These are phyloP conservation scores for Mrakia gelida DNA, from an alignment of 768 basidiomycete genomes.

Conservation along the genomic window DNA sequence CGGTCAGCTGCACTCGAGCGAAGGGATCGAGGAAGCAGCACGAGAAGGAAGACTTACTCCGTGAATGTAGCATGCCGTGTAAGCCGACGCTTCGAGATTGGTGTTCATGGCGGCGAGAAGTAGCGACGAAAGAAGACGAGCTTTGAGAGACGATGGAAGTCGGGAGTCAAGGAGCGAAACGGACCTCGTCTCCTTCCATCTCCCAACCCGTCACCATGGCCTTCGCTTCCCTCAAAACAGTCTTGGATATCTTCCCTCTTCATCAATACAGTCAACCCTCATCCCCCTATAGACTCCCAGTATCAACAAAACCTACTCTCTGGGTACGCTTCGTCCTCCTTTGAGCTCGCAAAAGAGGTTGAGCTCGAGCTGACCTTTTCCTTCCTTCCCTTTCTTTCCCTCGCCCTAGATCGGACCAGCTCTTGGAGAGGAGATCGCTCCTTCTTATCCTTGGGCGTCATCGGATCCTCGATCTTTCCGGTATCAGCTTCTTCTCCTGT, in stretches of 20 bases:
- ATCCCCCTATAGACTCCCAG: neutral
- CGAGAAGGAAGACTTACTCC: too few species aligned
- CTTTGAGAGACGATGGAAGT: too few species aligned
- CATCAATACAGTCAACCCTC: neutral
- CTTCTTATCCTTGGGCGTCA: slow-evolving; percentile 14
- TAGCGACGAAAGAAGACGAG: too few species aligned
- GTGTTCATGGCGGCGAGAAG: too few species aligned
- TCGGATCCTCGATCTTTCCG: slow-evolving; percentile 21
- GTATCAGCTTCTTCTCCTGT: slow-evolving; percentile 17
- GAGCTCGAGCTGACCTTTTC: slow-evolving; percentile 9
- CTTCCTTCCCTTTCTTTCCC: neutral
- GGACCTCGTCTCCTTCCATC: neutral
- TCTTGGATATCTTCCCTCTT: neutral
- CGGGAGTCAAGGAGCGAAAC: too few species aligned
- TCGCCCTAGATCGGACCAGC: neutral
- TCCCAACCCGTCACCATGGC: neutral
- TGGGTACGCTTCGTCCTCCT: neutral
- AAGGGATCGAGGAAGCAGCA: too few species aligned
- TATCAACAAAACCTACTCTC: neutral
- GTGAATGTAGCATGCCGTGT: too few species aligned
- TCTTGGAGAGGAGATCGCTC: neutral
- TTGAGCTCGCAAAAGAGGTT: slow-evolving; percentile 24
- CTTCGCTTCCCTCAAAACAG: neutral
- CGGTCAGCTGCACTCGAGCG: too few species aligned
- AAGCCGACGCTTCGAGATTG: too few species aligned